Percentiles rank a stretch among this genome's conserved stretches.
These are phyloP conservation scores for Turritis glabra DNA, from an alignment of 345 rosid species.

Conservation along the genomic window DNA sequence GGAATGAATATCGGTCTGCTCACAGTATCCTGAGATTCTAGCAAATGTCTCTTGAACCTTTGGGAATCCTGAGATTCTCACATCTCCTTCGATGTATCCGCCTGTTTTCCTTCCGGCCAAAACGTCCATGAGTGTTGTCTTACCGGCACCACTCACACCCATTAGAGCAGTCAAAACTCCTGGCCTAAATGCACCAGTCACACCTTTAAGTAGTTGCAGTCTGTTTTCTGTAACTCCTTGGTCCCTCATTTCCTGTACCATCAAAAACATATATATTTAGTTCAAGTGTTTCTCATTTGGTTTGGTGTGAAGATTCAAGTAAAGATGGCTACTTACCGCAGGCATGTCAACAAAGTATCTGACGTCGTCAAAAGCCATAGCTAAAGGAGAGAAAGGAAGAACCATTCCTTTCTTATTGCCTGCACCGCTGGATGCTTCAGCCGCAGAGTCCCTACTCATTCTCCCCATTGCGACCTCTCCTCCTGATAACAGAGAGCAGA, in stretches of 20 bases:
- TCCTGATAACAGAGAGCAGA: constrained; percentile 35
- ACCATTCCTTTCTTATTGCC: constrained; percentile 63
- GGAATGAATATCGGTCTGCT: constrained; percentile 77
- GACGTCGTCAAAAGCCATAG: constrained; percentile 70
- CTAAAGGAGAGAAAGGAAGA: constrained; percentile 75
- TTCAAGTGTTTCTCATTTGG: background rate
- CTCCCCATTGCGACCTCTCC: constrained; percentile 53
- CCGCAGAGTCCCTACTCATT: constrained; percentile 34
- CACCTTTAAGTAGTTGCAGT: constrained; percentile 67
- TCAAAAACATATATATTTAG: constrained; percentile 1
- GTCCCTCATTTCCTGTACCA: constrained; percentile 73
- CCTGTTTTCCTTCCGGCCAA: constrained; percentile 87
- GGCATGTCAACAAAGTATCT: constrained; percentile 79
- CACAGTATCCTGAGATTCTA: constrained; percentile 50
- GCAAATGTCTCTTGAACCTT: constrained; percentile 89
- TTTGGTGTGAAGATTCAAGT: constrained; percentile 4
- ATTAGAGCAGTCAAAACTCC: constrained; percentile 85
- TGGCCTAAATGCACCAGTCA: constrained; percentile 82
- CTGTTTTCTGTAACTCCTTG: constrained; percentile 73
- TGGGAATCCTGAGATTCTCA: constrained; percentile 76
- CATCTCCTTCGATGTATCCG: constrained; percentile 83
- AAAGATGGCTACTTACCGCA: constrained; percentile 40
- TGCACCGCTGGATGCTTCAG: constrained; percentile 39
- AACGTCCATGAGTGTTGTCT: constrained; percentile 94
- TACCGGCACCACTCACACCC: constrained; percentile 97